phyloP scores from a whole-genome alignment of 345 rosid genomes.

The Bruguiera gymnorhiza region DNA sequence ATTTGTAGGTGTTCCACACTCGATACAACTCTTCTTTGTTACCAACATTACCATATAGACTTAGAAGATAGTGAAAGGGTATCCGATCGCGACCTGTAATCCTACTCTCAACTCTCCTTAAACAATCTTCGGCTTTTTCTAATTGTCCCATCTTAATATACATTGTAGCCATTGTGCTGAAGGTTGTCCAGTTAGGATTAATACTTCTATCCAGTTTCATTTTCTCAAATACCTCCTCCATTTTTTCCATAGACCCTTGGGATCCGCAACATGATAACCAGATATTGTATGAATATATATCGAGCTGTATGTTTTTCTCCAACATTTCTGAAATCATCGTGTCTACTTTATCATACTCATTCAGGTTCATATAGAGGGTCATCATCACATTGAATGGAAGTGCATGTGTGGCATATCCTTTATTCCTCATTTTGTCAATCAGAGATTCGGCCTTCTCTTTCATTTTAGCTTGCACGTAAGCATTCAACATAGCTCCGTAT shows the following conservation, averaged over 20 bases:
- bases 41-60: constrained; percentile 71
- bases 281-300: constrained; percentile 85
- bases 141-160: constrained; percentile 68
- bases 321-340: constrained; percentile 68
- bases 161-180: constrained; percentile 88
- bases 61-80: constrained; percentile 84
- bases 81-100: constrained; percentile 75
- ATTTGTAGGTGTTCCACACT: constrained; percentile 76
- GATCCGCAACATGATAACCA: constrained; percentile 85
- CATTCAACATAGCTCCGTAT: constrained; percentile 78
- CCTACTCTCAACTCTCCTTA: constrained; percentile 75
- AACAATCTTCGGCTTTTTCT: constrained; percentile 79
- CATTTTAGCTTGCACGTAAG: constrained; percentile 56
- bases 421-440: constrained; percentile 60
- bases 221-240: constrained; percentile 74
- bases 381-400: constrained; percentile 95
- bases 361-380: constrained; percentile 89
- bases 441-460: constrained; percentile 70
- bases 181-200: constrained; percentile 86
- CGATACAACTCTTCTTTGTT: constrained; percentile 68
- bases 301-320: constrained; percentile 61
- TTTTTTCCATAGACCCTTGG: constrained; percentile 57
- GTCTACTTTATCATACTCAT: constrained; percentile 71
- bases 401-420: constrained; percentile 55
- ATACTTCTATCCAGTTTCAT: constrained; percentile 60